Evolutionary conservation across 306 rosid genomes (phyloP).

Genomic region (Prunus mume): DNA sequence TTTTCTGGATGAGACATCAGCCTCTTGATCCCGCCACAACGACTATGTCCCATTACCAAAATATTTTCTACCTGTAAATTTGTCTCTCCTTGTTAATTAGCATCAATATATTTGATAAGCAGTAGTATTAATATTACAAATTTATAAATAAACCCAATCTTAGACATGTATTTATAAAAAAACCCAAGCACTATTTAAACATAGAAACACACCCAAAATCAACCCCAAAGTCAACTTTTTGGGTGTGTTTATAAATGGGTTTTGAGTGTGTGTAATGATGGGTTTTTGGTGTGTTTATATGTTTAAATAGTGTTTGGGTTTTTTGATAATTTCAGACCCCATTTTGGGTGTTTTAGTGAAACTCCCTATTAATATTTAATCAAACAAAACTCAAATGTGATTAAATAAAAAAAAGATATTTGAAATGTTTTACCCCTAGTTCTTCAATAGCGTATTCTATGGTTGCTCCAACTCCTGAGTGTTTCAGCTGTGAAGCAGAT

Average conservation of each 20-base stretch:
- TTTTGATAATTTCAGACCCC: too few relatives aligned
- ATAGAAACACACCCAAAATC: too few relatives aligned
- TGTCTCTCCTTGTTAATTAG: not conserved
- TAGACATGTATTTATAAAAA: too few relatives aligned
- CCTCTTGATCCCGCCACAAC: conserved; percentile 63
- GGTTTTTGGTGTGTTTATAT: too few relatives aligned
- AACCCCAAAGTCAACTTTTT: too few relatives aligned
- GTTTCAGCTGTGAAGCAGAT: conserved; percentile 28
- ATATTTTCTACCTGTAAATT: conserved; percentile 48
- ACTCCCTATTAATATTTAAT: not conserved
- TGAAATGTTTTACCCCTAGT: conserved; percentile 35
- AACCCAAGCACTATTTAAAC: too few relatives aligned
- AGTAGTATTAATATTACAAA: not conserved
- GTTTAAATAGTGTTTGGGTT: too few relatives aligned
- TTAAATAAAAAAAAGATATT: too few relatives aligned
- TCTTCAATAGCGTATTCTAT: conserved; percentile 56
- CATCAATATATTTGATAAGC: not conserved
- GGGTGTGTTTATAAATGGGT: too few relatives aligned
- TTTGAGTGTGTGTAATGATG: too few relatives aligned
- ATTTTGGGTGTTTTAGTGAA: too few relatives aligned
- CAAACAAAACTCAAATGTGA: not conserved
- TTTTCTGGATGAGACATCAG: conserved; percentile 64
- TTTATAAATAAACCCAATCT: too few relatives aligned
- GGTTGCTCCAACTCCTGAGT: conserved; percentile 58
- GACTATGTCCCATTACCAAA: conserved; percentile 61